Evolutionary conservation across 1,139 yeast genomes (phyloP).

Genomic region (Suhomyces coccinellae): DNA sequence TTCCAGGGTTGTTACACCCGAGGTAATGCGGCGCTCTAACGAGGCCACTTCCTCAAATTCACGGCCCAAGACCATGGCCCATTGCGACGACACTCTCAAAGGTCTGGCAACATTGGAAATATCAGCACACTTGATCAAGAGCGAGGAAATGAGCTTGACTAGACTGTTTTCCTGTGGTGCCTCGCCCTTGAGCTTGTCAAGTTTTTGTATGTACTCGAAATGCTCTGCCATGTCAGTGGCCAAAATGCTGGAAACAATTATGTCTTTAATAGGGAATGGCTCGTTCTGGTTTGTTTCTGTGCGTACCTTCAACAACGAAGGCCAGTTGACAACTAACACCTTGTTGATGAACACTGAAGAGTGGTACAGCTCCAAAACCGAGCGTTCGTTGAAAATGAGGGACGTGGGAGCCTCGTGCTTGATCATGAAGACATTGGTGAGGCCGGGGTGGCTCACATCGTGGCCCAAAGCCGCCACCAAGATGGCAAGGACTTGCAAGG

Average conservation of each 20-base stretch:
- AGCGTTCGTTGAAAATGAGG: slow-evolving; percentile 57
- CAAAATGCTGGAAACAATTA: slow-evolving; percentile 52
- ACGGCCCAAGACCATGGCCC: slow-evolving; percentile 78
- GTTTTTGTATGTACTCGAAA: slow-evolving; percentile 64
- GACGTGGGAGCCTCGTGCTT: slow-evolving; percentile 68
- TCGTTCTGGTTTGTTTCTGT: slow-evolving; percentile 17
- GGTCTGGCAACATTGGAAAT: slow-evolving; percentile 90
- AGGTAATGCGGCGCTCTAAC: slow-evolving; percentile 46
- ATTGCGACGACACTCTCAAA: slow-evolving; percentile 69
- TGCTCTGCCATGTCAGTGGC: slow-evolving; percentile 97
- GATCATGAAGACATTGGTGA: slow-evolving; percentile 73
- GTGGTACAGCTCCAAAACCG: slow-evolving; percentile 85
- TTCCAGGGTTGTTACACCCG: slow-evolving; percentile 7
- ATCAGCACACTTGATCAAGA: slow-evolving; percentile 89
- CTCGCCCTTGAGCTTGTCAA: slow-evolving; percentile 28
- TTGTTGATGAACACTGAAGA: slow-evolving; percentile 63
- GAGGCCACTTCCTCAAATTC: slow-evolving; percentile 72
- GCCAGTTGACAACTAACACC: slow-evolving; percentile 65
- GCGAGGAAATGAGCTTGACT: slow-evolving; percentile 56
- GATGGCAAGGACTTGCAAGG: slow-evolving; percentile 56
- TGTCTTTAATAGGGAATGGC: slow-evolving; percentile 26
- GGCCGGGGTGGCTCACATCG: slow-evolving; percentile 96
- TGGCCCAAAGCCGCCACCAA: slow-evolving; percentile 89
- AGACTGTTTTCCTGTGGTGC: slow-evolving; percentile 26
- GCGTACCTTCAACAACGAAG: slow-evolving; percentile 37